A percentile compares a stretch with the other conserved stretches of the same genome.
These are phyloP conservation scores for Borovskyia barvae DNA, from an alignment of 208 protist genomes.

Conservation along the genomic window DNA sequence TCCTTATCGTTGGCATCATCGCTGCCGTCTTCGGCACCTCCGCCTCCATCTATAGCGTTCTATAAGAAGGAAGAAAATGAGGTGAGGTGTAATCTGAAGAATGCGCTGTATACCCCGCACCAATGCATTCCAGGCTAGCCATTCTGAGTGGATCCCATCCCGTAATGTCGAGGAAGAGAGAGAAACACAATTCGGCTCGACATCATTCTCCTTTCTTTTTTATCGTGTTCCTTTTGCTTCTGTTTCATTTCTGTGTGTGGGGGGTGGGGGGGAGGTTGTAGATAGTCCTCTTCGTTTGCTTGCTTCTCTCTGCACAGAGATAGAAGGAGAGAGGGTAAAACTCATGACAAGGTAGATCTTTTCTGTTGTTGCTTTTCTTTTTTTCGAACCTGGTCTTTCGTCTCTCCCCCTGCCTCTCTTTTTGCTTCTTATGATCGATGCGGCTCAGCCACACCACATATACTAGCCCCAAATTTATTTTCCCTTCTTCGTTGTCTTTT, in stretches of 20 bases:
- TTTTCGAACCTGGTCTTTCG: not conserved
- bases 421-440: not conserved
- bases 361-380: not conserved
- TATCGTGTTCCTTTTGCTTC: not conserved
- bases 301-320: too few relatives aligned
- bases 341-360: too few relatives aligned
- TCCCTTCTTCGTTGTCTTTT: not conserved
- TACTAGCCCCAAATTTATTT: not conserved
- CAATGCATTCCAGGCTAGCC: not conserved
- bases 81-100: not conserved
- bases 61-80: conserved; percentile 3
- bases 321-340: too few relatives aligned
- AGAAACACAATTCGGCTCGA: not conserved
- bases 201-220: not conserved
- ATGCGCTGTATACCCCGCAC: not conserved
- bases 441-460: too few relatives aligned
- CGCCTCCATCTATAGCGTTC: conserved; percentile 42
- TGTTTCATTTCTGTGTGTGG: not conserved
- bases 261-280: not conserved
- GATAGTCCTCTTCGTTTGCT: not conserved
- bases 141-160: too few relatives aligned
- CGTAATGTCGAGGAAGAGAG: not conserved
- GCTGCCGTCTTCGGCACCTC: conserved; percentile 59
- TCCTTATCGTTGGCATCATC: conserved; percentile 45
- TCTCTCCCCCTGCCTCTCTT: not conserved